Base-by-base conservation (phyloP, 2,329 filamentous ascomycete species). In the Aspergillus ruber region DNA sequence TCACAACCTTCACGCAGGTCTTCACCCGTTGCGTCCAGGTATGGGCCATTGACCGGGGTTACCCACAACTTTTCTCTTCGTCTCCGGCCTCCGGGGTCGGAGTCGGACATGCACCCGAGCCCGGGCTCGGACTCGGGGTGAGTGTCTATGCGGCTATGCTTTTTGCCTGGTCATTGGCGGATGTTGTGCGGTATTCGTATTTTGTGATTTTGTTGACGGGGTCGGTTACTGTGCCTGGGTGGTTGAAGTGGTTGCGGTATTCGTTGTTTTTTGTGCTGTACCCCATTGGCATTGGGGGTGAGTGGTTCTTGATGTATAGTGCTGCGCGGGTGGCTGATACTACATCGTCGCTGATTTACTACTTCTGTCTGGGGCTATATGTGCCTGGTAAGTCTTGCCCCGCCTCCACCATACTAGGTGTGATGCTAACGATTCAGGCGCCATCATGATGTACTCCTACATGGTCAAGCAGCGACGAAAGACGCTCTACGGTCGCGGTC, bases 401-500 rank as follows among this genome's bases (percentile, higher is more conserved):
- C 17, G 4, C 17, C 36, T 23, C 32, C 12, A n/a, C 17, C 21
- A 13, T 43, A 6, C 17, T 4, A 21, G 5, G 5, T 21, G 21
- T 10, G 29, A 33, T n/a, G 12, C 10, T 15, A 25, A 40, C 36
- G 29, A 44, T 21, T 40, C 9, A 62, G 60, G 60, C 1, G 56
- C 59, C n/a, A 49, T 58, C 6, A 63, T 62, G 58, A 64, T 64
- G 61, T 64, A 61, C 39, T 54, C 51, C 38, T 62, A 64, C 25
- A 64, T 64, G 60, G 44, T 62, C 13, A 63, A 56, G 45, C 60
- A 64, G 45, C 51, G 61, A 29, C 47, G 47, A 6, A 64, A 62
- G 51, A 55, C 55, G 3, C 40, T 42, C 10, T 25, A 42, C 20
- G 20, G 20, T 12, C 40, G 13, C 5, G 25, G 25, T 12, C 25